A percentile compares a stretch with the other conserved stretches of the same genome.
These are phyloP conservation scores for Ettlia oleoabundans DNA, from an alignment of 139 green algal species.

Conservation along the genomic window DNA sequence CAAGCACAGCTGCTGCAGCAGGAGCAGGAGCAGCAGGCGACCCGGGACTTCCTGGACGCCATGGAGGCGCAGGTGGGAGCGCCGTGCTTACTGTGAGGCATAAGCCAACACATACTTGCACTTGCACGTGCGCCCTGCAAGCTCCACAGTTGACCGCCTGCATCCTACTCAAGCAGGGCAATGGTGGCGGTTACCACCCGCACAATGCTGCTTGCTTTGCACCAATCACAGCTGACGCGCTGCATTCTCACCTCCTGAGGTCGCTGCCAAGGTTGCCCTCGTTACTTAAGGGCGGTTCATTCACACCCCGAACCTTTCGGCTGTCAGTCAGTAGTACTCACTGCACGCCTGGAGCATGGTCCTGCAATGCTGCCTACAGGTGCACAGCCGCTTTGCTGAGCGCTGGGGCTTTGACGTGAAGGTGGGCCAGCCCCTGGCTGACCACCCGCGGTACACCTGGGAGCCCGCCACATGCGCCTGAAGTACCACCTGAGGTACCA, in stretches of 20 bases:
- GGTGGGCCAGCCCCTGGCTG: slow-evolving; percentile 8
- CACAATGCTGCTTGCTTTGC: too few relatives aligned
- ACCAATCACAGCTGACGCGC: too few relatives aligned
- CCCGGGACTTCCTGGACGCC: not conserved
- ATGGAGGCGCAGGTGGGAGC: slow-evolving; percentile 8
- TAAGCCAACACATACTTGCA: not conserved
- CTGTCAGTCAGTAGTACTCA: too few relatives aligned
- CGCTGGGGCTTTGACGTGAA: slow-evolving; percentile 13
- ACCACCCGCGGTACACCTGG: not conserved
- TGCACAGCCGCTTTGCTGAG: not conserved
- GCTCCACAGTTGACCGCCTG: too few relatives aligned
- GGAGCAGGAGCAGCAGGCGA: not conserved
- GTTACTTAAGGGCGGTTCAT: too few relatives aligned
- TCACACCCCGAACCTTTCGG: too few relatives aligned
- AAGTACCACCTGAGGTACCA: too few relatives aligned
- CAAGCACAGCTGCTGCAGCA: not conserved
- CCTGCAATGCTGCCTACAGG: not conserved
- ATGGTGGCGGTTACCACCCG: too few relatives aligned
- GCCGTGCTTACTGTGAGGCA: not conserved
- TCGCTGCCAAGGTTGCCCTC: too few relatives aligned
- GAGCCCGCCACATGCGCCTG: not conserved
- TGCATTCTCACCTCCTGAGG: too few relatives aligned
- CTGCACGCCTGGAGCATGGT: too few relatives aligned
- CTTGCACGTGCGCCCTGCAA: not conserved
- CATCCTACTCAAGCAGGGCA: too few relatives aligned